Base-by-base conservation (phyloP, 1,139 yeast species). In the Zygoascus sp. region DNA sequence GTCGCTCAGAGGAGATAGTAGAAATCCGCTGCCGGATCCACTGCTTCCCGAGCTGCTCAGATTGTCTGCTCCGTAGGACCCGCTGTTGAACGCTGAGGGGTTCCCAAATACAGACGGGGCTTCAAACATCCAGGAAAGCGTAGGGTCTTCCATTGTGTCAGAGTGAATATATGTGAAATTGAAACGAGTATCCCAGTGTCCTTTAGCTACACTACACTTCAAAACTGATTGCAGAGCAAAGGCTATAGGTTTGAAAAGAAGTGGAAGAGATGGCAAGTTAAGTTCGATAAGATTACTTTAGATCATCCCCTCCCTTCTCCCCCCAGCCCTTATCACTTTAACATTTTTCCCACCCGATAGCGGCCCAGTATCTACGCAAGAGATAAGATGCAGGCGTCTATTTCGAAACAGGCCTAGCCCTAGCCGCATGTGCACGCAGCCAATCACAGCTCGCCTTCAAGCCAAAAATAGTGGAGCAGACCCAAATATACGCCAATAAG, bases 341-440 rank as follows among this genome's bases (percentile, higher is more conserved):
- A 13, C n/a, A n/a, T 9, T 30, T n/a, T 7, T 30, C 17, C 10
- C 11, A 8, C 34, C 34, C 34, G 34, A 30, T 30, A 30, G 34
- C 34, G 34, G 34, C 17, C 34, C 16, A 30, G 34, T 7, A 30
- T 30, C 34, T 30, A 30, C 34, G 34, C 34, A 30, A 30, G 34
- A 30, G 34, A 30, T 30, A 30, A 30, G 34, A 30, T 30, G 34
- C 34, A 30, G 34, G 34, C 34, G 34, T 30, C 17, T 30, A 30
- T n/a, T 30, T 11, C 34, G 13, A 30, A 30, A 30, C 34, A 30
- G 17, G 11, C 11, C 34, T 13, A 13, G 34, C 34, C 34, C 34
- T 30, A 30, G 34, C 34, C 34, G 34, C 34, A 30, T 30, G 16
- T 13, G 11, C 4, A 9, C 13, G 10, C 34, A n/a, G 27, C 34